Evolutionary conservation across 164 flowering plant genomes (phyloP).

Genomic region (Aristolochia fimbriata): DNA sequence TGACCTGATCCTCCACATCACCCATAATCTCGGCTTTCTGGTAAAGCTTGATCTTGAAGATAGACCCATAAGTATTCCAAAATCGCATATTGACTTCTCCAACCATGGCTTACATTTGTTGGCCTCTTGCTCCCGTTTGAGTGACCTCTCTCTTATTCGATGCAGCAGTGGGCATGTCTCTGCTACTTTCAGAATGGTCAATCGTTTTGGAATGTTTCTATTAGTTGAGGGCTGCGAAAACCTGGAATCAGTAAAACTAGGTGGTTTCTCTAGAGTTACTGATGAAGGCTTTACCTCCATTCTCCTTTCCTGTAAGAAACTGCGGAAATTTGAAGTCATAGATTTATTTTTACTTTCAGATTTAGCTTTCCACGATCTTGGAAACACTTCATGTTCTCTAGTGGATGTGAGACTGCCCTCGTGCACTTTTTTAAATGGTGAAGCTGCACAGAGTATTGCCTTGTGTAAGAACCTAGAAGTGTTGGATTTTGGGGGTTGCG

Average conservation of each 20-base stretch:
- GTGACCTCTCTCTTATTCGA: constrained; percentile 27
- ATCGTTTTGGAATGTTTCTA: constrained; percentile 37
- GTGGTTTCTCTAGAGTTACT: constrained; percentile 40
- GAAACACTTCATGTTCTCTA: constrained; percentile 18
- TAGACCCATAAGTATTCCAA: constrained; percentile 21
- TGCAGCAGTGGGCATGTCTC: constrained; percentile 16
- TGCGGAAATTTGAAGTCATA: constrained; percentile 33
- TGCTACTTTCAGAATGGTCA: constrained; percentile 26
- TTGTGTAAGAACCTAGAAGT: constrained; percentile 23
- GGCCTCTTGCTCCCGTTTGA: constrained; percentile 19
- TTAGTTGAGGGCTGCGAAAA: constrained; percentile 29
- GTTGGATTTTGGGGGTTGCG: constrained; percentile 30
- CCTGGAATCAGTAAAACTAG: constrained; percentile 28
- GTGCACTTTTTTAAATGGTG: constrained; percentile 34
- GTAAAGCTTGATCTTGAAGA: constrained; percentile 36
- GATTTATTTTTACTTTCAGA: constrained; percentile 27
- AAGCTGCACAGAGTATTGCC: constrained; percentile 23
- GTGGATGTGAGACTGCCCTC: constrained; percentile 25
- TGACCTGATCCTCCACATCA: constrained; percentile 19
- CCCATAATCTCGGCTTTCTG: constrained; percentile 18
- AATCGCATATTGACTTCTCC: constrained; percentile 23
- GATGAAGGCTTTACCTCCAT: constrained; percentile 45
- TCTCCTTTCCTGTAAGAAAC: constrained; percentile 23
- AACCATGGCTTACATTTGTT: constrained; percentile 30
- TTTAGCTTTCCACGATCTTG: constrained; percentile 29